phyloP scores from a whole-genome alignment of 495 filamentous ascomycete genomes.

The Elaphomyces granulatus region DNA sequence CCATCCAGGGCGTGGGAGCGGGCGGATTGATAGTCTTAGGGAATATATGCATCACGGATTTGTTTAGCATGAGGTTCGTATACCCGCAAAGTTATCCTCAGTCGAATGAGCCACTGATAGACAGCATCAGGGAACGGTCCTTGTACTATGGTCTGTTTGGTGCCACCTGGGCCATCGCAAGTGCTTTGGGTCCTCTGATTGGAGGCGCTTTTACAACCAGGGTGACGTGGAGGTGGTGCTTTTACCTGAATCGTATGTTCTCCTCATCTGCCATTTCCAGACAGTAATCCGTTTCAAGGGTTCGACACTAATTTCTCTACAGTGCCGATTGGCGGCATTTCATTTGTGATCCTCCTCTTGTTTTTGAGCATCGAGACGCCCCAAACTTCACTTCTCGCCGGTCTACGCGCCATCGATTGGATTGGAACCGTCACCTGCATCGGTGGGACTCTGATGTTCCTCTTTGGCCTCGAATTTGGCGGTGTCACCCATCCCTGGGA shows the following conservation, averaged over 20 bases:
- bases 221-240: slow-evolving; percentile 49
- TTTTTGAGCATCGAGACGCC: slow-evolving; percentile 67
- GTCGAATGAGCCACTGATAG: background rate
- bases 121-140: slow-evolving; percentile 39
- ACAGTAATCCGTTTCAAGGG: too few relatives aligned
- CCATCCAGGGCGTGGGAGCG: slow-evolving; percentile 71
- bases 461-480: slow-evolving; percentile 67
- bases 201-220: slow-evolving; percentile 60
- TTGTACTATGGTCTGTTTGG: slow-evolving; percentile 52
- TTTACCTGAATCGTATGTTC: slow-evolving; percentile 47
- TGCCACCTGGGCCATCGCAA: slow-evolving; percentile 60
- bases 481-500: slow-evolving; percentile 63
- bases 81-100: too few relatives aligned
- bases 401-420: slow-evolving; percentile 68
- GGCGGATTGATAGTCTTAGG: slow-evolving; percentile 69
- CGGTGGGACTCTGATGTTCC: slow-evolving; percentile 66
- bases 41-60: slow-evolving; percentile 69
- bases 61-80: slow-evolving; percentile 49
- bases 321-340: slow-evolving; percentile 60
- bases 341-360: slow-evolving; percentile 49
- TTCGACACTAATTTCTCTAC: slow-evolving; percentile 6
- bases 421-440: slow-evolving; percentile 52
- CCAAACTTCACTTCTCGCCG: slow-evolving; percentile 51
- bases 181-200: slow-evolving; percentile 57
- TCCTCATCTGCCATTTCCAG: background rate